Percentiles rank a stretch among this genome's conserved stretches.
These are phyloP conservation scores for Leucogyrophana mollusca DNA, from an alignment of 768 basidiomycete genomes.

Conservation along the genomic window DNA sequence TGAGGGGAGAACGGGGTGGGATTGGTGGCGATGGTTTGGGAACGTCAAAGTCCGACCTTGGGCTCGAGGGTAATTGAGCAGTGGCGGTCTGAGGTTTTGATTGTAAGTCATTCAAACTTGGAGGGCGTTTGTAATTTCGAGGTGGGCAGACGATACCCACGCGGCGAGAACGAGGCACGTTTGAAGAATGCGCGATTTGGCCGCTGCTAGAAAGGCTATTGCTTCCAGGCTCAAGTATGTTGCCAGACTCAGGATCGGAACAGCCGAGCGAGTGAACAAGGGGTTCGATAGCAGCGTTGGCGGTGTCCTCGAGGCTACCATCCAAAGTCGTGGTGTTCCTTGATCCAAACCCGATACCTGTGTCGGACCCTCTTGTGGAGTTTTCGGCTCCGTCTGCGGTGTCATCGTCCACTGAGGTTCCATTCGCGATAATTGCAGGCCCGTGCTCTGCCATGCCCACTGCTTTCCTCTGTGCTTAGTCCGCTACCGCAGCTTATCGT, in stretches of 20 bases:
- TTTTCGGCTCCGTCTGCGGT: too few relatives aligned
- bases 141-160: conserved; percentile 39
- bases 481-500: too few relatives aligned
- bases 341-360: too few relatives aligned
- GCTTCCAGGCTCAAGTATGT: neutral
- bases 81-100: conserved; percentile 5
- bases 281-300: neutral
- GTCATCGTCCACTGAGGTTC: too few relatives aligned
- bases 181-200: neutral
- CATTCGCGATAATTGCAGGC: too few relatives aligned
- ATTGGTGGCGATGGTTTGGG: conserved; percentile 23
- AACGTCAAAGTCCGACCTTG: conserved; percentile 15
- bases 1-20: conserved; percentile 25
- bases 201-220: neutral
- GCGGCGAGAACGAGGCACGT: conserved; percentile 43
- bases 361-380: too few relatives aligned
- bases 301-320: neutral
- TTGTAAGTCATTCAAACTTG: conserved; percentile 23
- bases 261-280: neutral
- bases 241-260: neutral
- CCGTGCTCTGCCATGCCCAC: too few relatives aligned
- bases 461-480: too few relatives aligned
- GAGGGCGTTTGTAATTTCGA: conserved; percentile 33
- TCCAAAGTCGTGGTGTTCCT: neutral
- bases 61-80: conserved; percentile 27